Conservation (phyloP, 768 basidiomycete species). For the Rhodotorula kratochvilovae region DNA sequence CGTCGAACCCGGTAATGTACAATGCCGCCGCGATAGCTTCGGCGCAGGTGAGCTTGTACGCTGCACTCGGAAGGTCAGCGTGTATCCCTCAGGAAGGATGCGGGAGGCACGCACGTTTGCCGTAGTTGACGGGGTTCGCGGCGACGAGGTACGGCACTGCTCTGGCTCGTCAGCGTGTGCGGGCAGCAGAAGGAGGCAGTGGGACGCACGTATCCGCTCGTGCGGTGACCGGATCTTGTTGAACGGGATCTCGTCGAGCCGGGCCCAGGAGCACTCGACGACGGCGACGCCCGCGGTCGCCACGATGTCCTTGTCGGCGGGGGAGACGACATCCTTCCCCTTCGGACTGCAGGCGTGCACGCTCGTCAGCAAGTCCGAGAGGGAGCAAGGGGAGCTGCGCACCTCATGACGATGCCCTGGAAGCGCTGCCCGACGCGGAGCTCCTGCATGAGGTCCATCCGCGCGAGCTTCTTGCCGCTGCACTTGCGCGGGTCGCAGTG, state of each 20-base stretch:
- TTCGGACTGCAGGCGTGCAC: slow-evolving; percentile 61
- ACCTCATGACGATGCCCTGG: slow-evolving; percentile 91
- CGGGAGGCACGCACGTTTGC: slow-evolving; percentile 56
- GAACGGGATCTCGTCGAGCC: slow-evolving; percentile 90
- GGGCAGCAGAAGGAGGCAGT: no score
- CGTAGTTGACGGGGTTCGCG: slow-evolving; percentile 95
- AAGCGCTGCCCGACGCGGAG: slow-evolving; percentile 80
- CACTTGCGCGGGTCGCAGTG: slow-evolving; percentile 90
- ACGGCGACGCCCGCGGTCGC: slow-evolving; percentile 75
- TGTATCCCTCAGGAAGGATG: no score
- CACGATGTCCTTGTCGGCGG: slow-evolving; percentile 77
- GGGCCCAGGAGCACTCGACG: slow-evolving; percentile 98
- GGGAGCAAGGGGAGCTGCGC: slow-evolving; percentile 47
- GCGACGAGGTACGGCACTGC: slow-evolving; percentile 92
- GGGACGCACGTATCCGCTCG: slow-evolving; percentile 73
- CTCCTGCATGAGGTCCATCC: slow-evolving; percentile 76
- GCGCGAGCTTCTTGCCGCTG: slow-evolving; percentile 82
- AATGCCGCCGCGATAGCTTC: slow-evolving; percentile 77
- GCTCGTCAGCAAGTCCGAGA: neutral
- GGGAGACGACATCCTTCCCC: slow-evolving; percentile 70
- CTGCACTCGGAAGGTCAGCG: slow-evolving; percentile 12
- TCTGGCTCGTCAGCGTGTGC: neutral
- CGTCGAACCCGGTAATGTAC: slow-evolving; percentile 81
- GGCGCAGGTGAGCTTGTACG: slow-evolving; percentile 91
- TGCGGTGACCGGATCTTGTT: slow-evolving; percentile 86